Evolutionary conservation across 106 monocot genomes (phyloP).

Genomic region (Chionographis japonica): DNA sequence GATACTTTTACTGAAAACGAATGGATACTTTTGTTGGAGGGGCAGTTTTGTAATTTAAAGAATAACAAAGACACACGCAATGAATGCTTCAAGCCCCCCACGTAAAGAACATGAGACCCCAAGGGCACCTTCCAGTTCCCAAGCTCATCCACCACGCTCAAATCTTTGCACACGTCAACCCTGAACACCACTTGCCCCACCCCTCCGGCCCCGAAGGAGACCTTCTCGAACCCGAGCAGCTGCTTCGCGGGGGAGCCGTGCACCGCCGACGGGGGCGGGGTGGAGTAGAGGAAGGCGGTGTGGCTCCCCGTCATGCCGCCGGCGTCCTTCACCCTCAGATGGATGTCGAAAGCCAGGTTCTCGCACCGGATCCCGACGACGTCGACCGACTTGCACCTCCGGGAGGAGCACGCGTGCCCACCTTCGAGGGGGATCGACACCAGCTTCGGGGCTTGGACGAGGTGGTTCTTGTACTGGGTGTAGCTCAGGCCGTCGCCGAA

Average conservation of each 20-base stretch:
- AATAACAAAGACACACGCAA: no score
- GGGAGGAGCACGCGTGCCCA: conserved; percentile 38
- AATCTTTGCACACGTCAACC: no score
- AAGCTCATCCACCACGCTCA: conserved; percentile 53
- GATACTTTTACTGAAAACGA: no score
- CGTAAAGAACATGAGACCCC: no score
- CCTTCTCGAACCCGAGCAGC: conserved; percentile 78
- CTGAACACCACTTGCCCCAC: conserved; percentile 5
- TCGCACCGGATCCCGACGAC: conserved; percentile 35
- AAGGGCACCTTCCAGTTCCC: no score
- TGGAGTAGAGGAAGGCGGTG: conserved; percentile 68
- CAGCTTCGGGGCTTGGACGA: conserved; percentile 49
- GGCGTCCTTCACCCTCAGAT: conserved; percentile 44
- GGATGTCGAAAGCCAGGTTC: conserved; percentile 43
- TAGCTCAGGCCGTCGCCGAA: conserved; percentile 97
- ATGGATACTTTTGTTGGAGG: no score
- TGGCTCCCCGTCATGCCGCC: conserved; percentile 49
- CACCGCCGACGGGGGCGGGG: conserved; percentile 52
- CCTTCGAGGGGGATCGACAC: conserved; percentile 55
- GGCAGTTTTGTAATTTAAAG: no score
- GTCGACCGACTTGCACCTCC: conserved; percentile 55
- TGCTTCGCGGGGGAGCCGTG: conserved; percentile 77
- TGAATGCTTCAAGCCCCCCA: no score
- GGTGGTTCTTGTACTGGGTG: conserved; percentile 41
- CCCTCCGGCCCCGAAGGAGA: conserved; percentile 32